Base-by-base conservation (phyloP, 1,284 basidiomycete species). In the Ustilago sp. region DNA sequence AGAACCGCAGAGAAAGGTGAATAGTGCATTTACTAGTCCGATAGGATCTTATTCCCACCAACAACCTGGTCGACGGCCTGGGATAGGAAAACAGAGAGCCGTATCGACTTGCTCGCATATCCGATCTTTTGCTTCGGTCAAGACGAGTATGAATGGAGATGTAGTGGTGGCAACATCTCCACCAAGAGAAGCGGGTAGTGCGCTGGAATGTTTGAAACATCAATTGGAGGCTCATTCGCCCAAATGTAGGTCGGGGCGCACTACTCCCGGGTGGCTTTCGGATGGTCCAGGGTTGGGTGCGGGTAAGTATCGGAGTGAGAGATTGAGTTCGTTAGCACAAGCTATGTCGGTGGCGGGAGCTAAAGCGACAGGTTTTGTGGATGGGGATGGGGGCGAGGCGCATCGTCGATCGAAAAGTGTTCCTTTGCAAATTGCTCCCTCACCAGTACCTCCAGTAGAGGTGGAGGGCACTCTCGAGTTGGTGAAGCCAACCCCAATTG, bases 241-340 rank as follows among this genome's bases (percentile, higher is more conserved):
- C 4, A 50, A 11, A 23, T 59, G 54, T 35, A 28, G 23, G 1
- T 63, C 65, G 4, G 67, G 65, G 4, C 57, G 51, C 13, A 62
- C 67, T 1, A 77, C 75, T 7, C 70, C 75, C 1, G 75, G 70
- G 3, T 73, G 75, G 65, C 59, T 48, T 13, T 63, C 67, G 6
- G 67, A 70, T 28, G 59, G 62, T 3, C 60, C 69, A 38, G 23
- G 60, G 17, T 59, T 62, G 0, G 53, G 68, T 19, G 61, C 71
- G 1, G 58, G 70, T 12, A 59, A 60, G 7, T 78, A 78, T 47
- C 74, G 76, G 76, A 66, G 54, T n/a, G 71, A 78, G 32, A 56
- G 71, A 15, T 53, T 78, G 31, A 55, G 59, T 4, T 64, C 68
- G 23, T 39, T 78, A 23, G 76, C 76, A 2, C 68, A 74, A n/a